Percentiles rank a stretch among this genome's conserved stretches.
phyloP scores from a whole-genome alignment of 1,284 basidiomycete genomes.

The Trametes sp. region DNA sequence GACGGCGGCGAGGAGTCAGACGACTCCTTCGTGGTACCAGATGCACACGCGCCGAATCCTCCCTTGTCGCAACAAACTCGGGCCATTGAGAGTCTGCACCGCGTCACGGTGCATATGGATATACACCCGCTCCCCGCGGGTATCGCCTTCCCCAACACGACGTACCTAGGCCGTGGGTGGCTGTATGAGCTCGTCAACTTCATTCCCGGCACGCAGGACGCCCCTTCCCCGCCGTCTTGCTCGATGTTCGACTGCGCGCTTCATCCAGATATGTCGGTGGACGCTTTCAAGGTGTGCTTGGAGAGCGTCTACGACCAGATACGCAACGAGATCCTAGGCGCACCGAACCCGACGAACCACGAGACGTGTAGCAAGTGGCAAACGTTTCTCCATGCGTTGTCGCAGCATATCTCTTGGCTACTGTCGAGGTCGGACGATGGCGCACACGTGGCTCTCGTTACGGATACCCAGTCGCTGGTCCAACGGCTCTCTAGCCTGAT shows the following conservation, averaged over 20 bases:
- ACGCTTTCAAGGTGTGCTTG: slow-evolving; percentile 35
- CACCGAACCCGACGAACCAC: slow-evolving; percentile 47
- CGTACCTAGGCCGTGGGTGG: slow-evolving; percentile 64
- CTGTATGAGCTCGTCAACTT: slow-evolving; percentile 55
- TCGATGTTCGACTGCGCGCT: slow-evolving; percentile 31
- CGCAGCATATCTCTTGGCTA: slow-evolving; percentile 40
- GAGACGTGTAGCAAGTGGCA: slow-evolving; percentile 42
- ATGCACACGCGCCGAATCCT: not conserved
- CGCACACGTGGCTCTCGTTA: slow-evolving; percentile 38
- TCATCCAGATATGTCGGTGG: slow-evolving; percentile 29
- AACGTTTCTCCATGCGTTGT: slow-evolving; percentile 34
- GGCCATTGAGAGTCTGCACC: slow-evolving; percentile 20
- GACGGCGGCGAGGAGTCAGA: slow-evolving; percentile 13
- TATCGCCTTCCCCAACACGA: slow-evolving; percentile 53
- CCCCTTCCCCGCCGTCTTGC: slow-evolving; percentile 20
- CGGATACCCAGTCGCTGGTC: slow-evolving; percentile 47
- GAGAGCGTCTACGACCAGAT: slow-evolving; percentile 29
- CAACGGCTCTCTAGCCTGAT: slow-evolving; percentile 46
- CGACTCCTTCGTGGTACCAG: slow-evolving; percentile 21
- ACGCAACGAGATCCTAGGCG: slow-evolving; percentile 45
- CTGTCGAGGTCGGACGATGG: slow-evolving; percentile 22
- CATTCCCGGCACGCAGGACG: slow-evolving; percentile 16
- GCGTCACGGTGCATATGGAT: slow-evolving; percentile 55
- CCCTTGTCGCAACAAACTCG: slow-evolving; percentile 13
- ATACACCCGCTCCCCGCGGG: slow-evolving; percentile 58